phyloP scores from a whole-genome alignment of 768 basidiomycete genomes.

The Suillus ampliporus region DNA sequence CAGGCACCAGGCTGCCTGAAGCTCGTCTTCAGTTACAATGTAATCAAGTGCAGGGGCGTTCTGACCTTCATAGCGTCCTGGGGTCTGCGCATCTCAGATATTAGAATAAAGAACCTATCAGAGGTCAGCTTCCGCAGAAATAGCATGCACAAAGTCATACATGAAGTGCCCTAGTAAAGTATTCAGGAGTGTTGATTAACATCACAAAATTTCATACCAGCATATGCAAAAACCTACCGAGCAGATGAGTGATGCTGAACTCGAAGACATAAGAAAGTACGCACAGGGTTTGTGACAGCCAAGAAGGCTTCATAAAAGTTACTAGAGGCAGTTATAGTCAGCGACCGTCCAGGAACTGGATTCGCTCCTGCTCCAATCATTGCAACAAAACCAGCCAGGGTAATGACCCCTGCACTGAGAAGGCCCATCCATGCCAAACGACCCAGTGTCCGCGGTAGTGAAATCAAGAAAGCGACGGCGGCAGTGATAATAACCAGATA shows the following conservation, averaged over 20 bases:
- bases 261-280: conserved; percentile 16
- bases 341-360: conserved; percentile 46
- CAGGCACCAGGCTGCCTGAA: conserved; percentile 56
- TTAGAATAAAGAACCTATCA: conserved; percentile 61
- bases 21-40: not conserved
- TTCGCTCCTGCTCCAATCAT: conserved; percentile 58
- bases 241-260: not conserved
- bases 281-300: conserved; percentile 58
- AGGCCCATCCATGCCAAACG: conserved; percentile 54
- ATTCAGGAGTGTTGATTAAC: not conserved
- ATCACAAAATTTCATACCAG: conserved; percentile 38
- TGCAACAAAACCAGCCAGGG: conserved; percentile 50
- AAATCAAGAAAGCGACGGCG: conserved; percentile 45
- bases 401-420: conserved; percentile 47
- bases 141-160: conserved; percentile 32
- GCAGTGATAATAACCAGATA: conserved; percentile 53
- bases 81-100: conserved; percentile 59
- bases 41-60: not conserved
- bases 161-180: conserved; percentile 53
- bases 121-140: conserved; percentile 10
- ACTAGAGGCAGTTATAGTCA: conserved; percentile 44
- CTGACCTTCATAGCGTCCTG: conserved; percentile 61
- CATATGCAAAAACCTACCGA: conserved; percentile 53
- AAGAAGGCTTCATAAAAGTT: conserved; percentile 56
- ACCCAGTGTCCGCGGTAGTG: conserved; percentile 54